phyloP scores from a whole-genome alignment of 2,329 filamentous ascomycete species.

The Cercospora sp. region DNA sequence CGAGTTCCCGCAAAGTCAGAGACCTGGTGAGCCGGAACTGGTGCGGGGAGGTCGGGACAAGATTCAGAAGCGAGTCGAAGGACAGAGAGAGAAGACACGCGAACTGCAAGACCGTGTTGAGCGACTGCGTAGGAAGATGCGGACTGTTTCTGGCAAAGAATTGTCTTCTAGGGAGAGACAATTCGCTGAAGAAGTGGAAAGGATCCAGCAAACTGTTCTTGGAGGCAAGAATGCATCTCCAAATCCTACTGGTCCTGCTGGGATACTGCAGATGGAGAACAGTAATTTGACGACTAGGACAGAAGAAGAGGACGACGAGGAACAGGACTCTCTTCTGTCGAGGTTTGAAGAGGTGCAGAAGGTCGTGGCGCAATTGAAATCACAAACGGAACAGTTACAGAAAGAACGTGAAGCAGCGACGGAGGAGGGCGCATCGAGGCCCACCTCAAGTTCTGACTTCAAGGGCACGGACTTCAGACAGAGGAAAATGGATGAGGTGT shows the following conservation, averaged over 20 bases:
- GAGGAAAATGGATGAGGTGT: slow-evolving; percentile 65
- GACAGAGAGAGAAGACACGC: slow-evolving; percentile 57
- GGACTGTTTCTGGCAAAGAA: slow-evolving; percentile 52
- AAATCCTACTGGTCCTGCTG: slow-evolving; percentile 23
- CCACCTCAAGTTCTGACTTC: slow-evolving; percentile 53
- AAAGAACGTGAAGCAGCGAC: slow-evolving; percentile 34
- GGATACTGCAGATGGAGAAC: slow-evolving; percentile 37
- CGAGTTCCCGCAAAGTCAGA: slow-evolving; percentile 40
- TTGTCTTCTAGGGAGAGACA: slow-evolving; percentile 63
- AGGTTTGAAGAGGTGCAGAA: slow-evolving; percentile 32
- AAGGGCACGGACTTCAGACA: slow-evolving; percentile 50
- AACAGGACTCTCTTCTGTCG: slow-evolving; percentile 21
- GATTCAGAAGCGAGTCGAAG: slow-evolving; percentile 60
- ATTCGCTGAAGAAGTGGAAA: slow-evolving; percentile 59
- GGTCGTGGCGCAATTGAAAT: slow-evolving; percentile 33
- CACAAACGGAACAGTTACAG: slow-evolving; percentile 33
- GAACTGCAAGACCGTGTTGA: slow-evolving; percentile 62
- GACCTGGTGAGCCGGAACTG: slow-evolving; percentile 42
- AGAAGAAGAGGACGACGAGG: slow-evolving; percentile 14
- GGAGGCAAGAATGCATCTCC: slow-evolving; percentile 32
- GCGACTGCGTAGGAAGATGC: slow-evolving; percentile 53
- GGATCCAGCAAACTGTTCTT: slow-evolving; percentile 40
- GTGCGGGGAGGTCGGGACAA: slow-evolving; percentile 42
- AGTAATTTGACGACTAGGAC: slow-evolving; percentile 24
- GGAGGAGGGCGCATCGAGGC: slow-evolving; percentile 31